Evolutionary conservation across 2,329 filamentous ascomycete genomes (phyloP), one percentile per base, ranked within the genome.

Genomic region (Neonectria hederae): DNA sequence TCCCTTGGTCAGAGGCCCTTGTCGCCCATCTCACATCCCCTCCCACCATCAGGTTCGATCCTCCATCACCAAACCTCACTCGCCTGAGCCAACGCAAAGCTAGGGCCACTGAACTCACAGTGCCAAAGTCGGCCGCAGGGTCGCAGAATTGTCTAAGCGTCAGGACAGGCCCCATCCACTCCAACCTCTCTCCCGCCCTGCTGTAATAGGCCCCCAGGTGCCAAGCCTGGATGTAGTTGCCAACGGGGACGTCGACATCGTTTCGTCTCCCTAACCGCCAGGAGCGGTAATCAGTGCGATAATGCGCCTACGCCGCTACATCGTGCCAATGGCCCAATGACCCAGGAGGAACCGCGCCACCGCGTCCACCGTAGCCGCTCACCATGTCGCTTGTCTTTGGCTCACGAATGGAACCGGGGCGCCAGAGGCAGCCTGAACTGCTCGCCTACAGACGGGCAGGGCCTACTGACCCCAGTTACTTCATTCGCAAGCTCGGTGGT

Each of bases 231-330:
- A 40, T 55, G 30, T 32, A 13, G 38, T 46, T 46, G 24, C 35
- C 19, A 11, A 51, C 28, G n/a, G n/a, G n/a, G n/a, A n/a, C 28
- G 19, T 10, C 30, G 22, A 22, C n/a, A 17, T 46, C 38, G 49
- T 46, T 62, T 45, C 19, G 35, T 51, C 19, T 28, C 54, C 48
- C 38, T 38, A 35, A 38, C 45, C 55, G 53, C 70, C 72, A 56
- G 65, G 68, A 68, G 63, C 49, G 72, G 72, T 65, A 73, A 74
- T 72, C 70, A 70, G 66, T 71, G 72, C 72, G 72, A 68, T 66
- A 66, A 62, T 52, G 43, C 54, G 48, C 30, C 43, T 40, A 9
- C 26, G 46, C 26, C 28, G 60, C 45, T 28, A 32, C 38, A 49
- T 30, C 22, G 40, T 38, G 46, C 35, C 49, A 51, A 46, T 35